phyloP scores from a whole-genome alignment of 2,329 filamentous ascomycete species.

The Diaporthe ilicicola region DNA sequence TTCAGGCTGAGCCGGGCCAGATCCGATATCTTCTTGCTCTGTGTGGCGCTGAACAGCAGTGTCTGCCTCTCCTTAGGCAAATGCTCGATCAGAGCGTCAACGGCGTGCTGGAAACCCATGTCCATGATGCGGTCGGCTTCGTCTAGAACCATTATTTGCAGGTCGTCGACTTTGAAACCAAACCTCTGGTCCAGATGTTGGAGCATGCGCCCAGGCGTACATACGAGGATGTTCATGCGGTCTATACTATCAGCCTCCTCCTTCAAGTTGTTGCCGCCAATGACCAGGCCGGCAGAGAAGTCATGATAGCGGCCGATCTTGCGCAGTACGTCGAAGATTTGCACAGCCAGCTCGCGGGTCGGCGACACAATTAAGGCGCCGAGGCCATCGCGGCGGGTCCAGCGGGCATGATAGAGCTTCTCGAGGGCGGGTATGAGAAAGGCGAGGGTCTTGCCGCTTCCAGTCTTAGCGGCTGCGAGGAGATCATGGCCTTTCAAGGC shows the following conservation, averaged over 20 bases:
- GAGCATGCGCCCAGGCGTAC: constrained; percentile 92
- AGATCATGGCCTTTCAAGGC: constrained; percentile 89
- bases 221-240: constrained; percentile 97
- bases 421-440: constrained; percentile 93
- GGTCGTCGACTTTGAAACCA: constrained; percentile 85
- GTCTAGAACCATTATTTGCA: constrained; percentile 93
- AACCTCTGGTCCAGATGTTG: constrained; percentile 97
- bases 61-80: constrained; percentile 88
- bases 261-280: constrained; percentile 89
- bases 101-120: constrained; percentile 91
- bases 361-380: constrained; percentile 93
- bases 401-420: constrained; percentile 87
- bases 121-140: constrained; percentile 98
- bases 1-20: constrained; percentile 86
- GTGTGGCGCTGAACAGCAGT: constrained; percentile 93
- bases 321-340: constrained; percentile 93
- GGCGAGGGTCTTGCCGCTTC: constrained; percentile 92
- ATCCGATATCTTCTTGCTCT: constrained; percentile 93
- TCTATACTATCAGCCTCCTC: constrained; percentile 78
- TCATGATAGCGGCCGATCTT: constrained; percentile 89
- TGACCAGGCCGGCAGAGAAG: constrained; percentile 92
- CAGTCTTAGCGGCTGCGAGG: constrained; percentile 93
- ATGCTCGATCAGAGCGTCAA: constrained; percentile 94
- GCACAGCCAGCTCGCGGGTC: constrained; percentile 92
- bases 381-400: constrained; percentile 89